Conservation (phyloP, 768 basidiomycete genomes). For the Mrakia blollopis region DNA sequence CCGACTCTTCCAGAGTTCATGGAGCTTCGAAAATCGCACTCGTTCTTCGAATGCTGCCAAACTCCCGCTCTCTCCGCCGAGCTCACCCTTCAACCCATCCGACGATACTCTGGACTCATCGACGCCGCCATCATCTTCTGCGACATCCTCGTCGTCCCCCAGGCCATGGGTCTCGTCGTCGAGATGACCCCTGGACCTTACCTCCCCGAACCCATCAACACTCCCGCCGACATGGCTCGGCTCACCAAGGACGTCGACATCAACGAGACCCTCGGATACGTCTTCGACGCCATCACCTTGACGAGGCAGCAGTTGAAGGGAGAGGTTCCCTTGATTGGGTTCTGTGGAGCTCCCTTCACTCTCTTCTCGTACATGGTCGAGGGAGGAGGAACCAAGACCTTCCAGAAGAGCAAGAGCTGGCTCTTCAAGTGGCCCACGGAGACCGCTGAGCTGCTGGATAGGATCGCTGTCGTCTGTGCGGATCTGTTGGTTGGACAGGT, state of each 20-base stretch:
- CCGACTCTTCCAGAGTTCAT: conserved; percentile 66
- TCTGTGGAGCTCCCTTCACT: conserved; percentile 97
- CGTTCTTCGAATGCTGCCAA: conserved; percentile 92
- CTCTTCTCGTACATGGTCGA: conserved; percentile 98
- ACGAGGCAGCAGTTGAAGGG: conserved; percentile 76
- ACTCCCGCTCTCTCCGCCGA: conserved; percentile 82
- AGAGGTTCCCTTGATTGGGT: conserved; percentile 91
- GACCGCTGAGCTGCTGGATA: conserved; percentile 67
- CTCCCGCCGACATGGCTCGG: conserved; percentile 65
- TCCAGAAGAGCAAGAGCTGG: conserved; percentile 91
- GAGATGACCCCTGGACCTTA: conserved; percentile 83
- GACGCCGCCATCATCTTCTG: conserved; percentile 98
- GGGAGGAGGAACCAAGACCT: conserved; percentile 85
- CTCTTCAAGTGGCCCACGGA: conserved; percentile 82
- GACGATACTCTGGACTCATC: conserved; percentile 74
- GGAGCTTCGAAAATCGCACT: conserved; percentile 73
- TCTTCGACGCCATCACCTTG: conserved; percentile 83
- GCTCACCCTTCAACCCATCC: conserved; percentile 92
- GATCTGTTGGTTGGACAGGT: conserved; percentile 89
- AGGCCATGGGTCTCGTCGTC: conserved; percentile 86
- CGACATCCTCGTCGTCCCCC: conserved; percentile 95
- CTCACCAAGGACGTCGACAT: conserved; percentile 67
- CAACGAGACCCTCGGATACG: conserved; percentile 76
- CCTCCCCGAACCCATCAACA: conserved; percentile 79
- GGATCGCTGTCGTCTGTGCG: conserved; percentile 80